Conservation (phyloP, 305 asterid species). For the Petunia hybrid region DNA sequence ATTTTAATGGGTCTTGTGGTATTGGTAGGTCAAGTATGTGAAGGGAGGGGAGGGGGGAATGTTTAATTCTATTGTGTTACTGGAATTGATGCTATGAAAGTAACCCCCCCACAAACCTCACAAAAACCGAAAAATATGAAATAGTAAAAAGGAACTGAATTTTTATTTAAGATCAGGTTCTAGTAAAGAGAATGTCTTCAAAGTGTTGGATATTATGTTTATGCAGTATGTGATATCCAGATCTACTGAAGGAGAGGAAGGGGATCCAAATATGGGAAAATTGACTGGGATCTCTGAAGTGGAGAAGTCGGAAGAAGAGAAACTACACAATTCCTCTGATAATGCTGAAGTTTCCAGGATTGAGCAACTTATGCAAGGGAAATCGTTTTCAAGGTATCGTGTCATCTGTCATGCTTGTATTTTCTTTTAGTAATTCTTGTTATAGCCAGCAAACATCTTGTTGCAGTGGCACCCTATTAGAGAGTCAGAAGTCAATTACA, state of each 20-base stretch:
- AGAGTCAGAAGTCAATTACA: neutral
- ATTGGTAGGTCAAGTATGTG: neutral
- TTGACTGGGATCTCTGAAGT: conserved; percentile 32
- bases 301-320: conserved; percentile 35
- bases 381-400: conserved; percentile 70
- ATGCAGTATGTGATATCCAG: conserved; percentile 57
- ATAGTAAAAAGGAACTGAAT: neutral
- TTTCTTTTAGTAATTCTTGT: conserved; percentile 6
- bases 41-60: neutral
- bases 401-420: neutral
- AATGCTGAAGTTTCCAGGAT: conserved; percentile 63
- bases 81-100: conserved; percentile 10
- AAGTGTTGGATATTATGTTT: conserved; percentile 36
- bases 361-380: conserved; percentile 73
- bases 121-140: neutral
- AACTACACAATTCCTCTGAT: conserved; percentile 31
- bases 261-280: conserved; percentile 34
- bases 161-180: conserved; percentile 4
- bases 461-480: neutral
- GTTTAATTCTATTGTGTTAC: neutral
- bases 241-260: conserved; percentile 55
- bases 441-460: neutral
- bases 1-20: neutral
- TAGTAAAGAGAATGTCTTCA: conserved; percentile 2
- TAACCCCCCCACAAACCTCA: neutral